Evolutionary conservation across 2,329 filamentous ascomycete genomes (phyloP).

Genomic region (Coleophoma eucalyptorum): DNA sequence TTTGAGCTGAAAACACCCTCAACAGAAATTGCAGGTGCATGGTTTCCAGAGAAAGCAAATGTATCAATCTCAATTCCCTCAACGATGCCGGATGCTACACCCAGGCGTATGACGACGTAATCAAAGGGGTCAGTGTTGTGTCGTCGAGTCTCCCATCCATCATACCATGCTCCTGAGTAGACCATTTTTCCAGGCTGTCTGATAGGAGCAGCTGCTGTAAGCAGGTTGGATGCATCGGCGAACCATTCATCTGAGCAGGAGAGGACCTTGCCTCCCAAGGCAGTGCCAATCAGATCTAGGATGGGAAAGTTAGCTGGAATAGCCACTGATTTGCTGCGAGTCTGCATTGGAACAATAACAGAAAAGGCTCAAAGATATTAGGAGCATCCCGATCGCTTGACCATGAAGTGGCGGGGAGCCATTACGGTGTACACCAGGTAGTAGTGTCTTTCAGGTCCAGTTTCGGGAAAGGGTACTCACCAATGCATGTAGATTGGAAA

Average conservation of each 20-base stretch:
- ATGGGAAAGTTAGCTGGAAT: conserved; percentile 6
- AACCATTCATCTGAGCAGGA: conserved; percentile 69
- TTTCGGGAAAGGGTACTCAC: conserved; percentile 34
- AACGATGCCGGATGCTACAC: conserved; percentile 67
- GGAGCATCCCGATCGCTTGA: too few species aligned
- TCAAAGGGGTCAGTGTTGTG: conserved; percentile 63
- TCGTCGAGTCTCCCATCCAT: conserved; percentile 66
- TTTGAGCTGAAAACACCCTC: conserved; percentile 67
- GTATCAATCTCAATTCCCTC: conserved; percentile 78
- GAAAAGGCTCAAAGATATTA: too few species aligned
- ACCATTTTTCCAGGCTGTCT: conserved; percentile 65
- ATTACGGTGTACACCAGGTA: too few species aligned
- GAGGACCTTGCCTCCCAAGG: conserved; percentile 59
- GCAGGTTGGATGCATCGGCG: conserved; percentile 59
- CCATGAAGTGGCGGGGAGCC: too few species aligned
- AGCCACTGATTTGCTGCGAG: not conserved
- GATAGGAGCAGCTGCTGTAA: conserved; percentile 61
- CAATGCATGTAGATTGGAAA: conserved; percentile 58
- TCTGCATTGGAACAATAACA: not conserved
- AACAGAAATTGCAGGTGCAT: conserved; percentile 75
- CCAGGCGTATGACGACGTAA: conserved; percentile 63
- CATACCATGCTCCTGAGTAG: conserved; percentile 66
- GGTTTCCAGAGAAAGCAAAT: conserved; percentile 77
- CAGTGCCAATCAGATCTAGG: conserved; percentile 56
- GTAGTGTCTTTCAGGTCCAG: too few species aligned